A percentile compares a stretch with the other conserved stretches of the same genome.
phyloP scores from a whole-genome alignment of 2,329 filamentous ascomycete species.

The Neurospora sp. region DNA sequence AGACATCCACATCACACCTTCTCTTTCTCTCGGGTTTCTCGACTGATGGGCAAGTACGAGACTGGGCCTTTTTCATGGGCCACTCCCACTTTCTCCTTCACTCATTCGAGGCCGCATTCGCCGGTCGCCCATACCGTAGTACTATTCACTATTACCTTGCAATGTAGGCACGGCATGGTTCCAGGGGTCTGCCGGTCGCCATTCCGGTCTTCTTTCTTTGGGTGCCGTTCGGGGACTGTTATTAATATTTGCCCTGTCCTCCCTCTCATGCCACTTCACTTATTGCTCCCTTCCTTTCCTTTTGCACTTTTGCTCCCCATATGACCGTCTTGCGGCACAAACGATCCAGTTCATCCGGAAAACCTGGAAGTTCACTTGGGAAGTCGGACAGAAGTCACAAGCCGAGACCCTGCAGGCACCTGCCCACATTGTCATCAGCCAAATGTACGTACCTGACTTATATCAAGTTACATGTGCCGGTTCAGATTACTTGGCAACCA shows the following conservation, averaged over 20 bases:
- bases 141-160: neutral
- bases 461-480: neutral
- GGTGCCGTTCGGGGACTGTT: neutral
- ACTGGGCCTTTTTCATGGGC: neutral
- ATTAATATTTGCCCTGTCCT: neutral
- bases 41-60: neutral
- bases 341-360: neutral
- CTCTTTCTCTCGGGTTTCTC: neutral
- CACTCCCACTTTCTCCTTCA: neutral
- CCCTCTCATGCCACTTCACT: neutral
- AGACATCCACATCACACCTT: neutral
- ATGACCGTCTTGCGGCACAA: neutral
- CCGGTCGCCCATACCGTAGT: neutral
- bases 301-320: neutral
- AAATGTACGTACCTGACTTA: neutral
- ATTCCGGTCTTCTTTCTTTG: neutral
- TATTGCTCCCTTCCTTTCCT: neutral
- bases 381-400: neutral
- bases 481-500: neutral
- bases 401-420: neutral
- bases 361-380: neutral
- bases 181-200: neutral
- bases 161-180: neutral
- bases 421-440: neutral
- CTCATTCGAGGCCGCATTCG: neutral